Evolutionary conservation across 768 basidiomycete species (phyloP).

Genomic region (Boletus huronensis): DNA sequence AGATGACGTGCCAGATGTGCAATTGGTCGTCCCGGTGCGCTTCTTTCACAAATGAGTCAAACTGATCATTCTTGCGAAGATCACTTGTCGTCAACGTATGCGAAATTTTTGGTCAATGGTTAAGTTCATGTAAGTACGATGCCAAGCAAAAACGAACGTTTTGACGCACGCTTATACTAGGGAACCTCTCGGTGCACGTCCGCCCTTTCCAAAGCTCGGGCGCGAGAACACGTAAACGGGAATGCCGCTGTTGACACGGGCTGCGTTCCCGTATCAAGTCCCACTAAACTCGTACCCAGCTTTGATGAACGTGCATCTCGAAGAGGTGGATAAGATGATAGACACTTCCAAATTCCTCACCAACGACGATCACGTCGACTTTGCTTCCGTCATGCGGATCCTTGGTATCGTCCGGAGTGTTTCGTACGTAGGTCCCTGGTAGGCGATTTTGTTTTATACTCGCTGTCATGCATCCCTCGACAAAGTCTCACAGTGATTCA

Average conservation of each 20-base stretch:
- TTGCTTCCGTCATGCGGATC: no score
- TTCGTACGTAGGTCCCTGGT: neutral
- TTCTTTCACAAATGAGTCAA: slow-evolving; percentile 8
- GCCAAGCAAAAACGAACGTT: neutral
- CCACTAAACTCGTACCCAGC: slow-evolving; percentile 10
- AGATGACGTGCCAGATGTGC: slow-evolving; percentile 11
- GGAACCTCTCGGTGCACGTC: slow-evolving; percentile 13
- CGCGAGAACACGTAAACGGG: slow-evolving; percentile 9
- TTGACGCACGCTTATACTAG: slow-evolving; percentile 5
- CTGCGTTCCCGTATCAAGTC: slow-evolving; percentile 12
- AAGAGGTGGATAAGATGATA: slow-evolving; percentile 7
- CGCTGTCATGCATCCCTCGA: no score
- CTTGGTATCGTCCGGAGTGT: no score
- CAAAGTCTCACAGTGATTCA: neutral
- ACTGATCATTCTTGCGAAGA: slow-evolving; percentile 15
- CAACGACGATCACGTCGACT: slow-evolving; percentile 6
- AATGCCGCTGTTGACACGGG: slow-evolving; percentile 8
- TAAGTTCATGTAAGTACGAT: neutral
- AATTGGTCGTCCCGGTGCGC: slow-evolving; percentile 9
- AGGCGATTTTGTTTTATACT: neutral
- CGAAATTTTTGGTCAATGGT: slow-evolving; percentile 5
- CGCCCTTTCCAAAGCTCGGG: slow-evolving; percentile 13
- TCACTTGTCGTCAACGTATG: slow-evolving; percentile 10
- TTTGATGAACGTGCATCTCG: slow-evolving; percentile 7
- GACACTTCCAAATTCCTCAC: slow-evolving; percentile 1